Evolutionary conservation across 2,329 filamentous ascomycete genomes (phyloP).

Genomic region (Colletotrichum tamarilloi): DNA sequence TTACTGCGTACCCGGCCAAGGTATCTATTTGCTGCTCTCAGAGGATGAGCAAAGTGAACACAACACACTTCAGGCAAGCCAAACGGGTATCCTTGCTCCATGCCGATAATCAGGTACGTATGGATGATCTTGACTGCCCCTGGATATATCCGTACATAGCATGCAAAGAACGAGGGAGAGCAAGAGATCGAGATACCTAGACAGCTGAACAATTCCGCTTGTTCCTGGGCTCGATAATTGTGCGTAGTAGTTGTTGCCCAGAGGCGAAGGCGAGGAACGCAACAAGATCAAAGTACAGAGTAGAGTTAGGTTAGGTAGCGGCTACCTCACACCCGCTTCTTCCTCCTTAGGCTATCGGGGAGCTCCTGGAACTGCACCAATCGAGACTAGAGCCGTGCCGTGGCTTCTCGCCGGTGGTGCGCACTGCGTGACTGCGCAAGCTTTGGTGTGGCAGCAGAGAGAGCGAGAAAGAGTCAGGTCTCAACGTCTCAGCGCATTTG

Average conservation of each 20-base stretch:
- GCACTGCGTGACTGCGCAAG: conserved; percentile 6
- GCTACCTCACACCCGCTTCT: not conserved
- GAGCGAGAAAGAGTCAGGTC: not conserved
- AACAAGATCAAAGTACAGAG: not conserved
- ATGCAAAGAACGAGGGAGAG: no score
- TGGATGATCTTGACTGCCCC: not conserved
- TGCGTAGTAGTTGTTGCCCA: no score
- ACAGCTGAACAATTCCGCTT: no score
- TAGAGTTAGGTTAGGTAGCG: not conserved
- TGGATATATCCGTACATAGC: no score
- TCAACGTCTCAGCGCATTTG: no score
- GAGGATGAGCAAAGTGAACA: not conserved
- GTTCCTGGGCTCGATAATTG: no score
- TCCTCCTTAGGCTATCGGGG: not conserved
- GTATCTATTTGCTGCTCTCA: not conserved
- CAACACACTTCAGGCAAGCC: not conserved
- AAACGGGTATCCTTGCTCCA: not conserved
- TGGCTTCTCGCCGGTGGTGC: conserved; percentile 15
- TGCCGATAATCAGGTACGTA: not conserved
- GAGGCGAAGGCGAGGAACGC: not conserved
- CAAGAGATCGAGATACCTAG: no score
- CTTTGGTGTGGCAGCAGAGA: conserved; percentile 19
- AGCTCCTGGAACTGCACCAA: conserved; percentile 12
- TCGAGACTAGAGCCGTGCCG: conserved; percentile 23
- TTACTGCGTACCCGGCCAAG: no score